Evolutionary conservation across 495 filamentous ascomycete genomes (phyloP), one percentile per base, ranked within the genome.

Genomic region (Podospora comata): DNA sequence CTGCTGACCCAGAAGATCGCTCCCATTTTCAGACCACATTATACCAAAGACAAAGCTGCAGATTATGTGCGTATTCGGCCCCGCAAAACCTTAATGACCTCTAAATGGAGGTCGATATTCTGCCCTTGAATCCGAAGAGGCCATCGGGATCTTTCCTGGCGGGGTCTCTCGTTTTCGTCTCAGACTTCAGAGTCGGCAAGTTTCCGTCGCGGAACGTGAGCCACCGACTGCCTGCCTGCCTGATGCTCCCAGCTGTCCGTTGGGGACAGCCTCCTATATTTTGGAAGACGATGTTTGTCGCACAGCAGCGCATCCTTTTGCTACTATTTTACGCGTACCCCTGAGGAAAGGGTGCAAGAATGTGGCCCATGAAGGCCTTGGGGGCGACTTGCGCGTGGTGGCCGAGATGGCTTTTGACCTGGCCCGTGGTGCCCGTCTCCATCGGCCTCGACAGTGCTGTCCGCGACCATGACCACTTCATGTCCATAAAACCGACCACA

Each of bases 61-160:
- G n/a, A 26, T 58, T 26, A 26, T 23, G 23, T 23, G 23, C 55
- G 18, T 15, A 56, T 20, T 18, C 6, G 55, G 9, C 61, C 19
- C 61, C 61, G 30, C 61, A 63, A 63, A 48, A 63, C 61, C 32
- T 26, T 48, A 63, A 63, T 28, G 20, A 63, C 32, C 32, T 32
- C n/a, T 26, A 13, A 63, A 18, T 32, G 30, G 20, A 11, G 5
- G 20, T 5, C 28, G 15, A 32, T 53, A 39, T 9, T 32, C 28
- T 19, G 34, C 32, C 39, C 48, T 63, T 32, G 34, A 32, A 63
- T 63, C 61, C 48, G 19, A 5, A 4, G 9, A 58, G 55, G 9
- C 23, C 55, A 58, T 58, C n/a, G 55, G 23, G 19, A 23, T 20
- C 5, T 20, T 32, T 32, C 1, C 54, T 58, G 23, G 18, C 55